Base-by-base conservation (phyloP, 2,329 filamentous ascomycete genomes). In the Rachicladosporium sp. region DNA sequence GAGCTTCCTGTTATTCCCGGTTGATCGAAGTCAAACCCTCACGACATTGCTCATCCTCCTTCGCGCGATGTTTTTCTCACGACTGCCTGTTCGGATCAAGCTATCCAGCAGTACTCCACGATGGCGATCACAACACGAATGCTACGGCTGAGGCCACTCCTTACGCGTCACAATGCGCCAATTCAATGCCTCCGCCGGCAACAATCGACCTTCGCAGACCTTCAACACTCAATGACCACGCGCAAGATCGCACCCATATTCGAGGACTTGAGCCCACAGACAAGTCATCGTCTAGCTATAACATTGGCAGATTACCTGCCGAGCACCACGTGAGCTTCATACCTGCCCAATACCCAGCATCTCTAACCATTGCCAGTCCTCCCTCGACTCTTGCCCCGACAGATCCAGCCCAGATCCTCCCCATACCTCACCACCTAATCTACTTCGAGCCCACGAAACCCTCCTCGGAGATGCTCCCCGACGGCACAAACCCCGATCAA, bases 401-500 rank as follows among this genome's bases (percentile, higher is more conserved):
- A 45, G 48, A 6, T 31, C 23, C 8, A 51, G 43, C 44, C 48
- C 41, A 40, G 53, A 53, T 29, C 10, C 62, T 81, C 5, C 77
- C 80, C 0, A 69, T 74, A 23, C 82, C 80, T 29, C 80, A 93
- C 57, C 87, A 95, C 59, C 70, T 94, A 29, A 76, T 89, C 47
- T 93, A 93, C 66, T 95, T 94, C 63, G 85, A 87, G 43, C 73
- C 82, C 8, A 73, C 77, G 46, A 66, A 80, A 11, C 67, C 73
- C 1, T 65, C 74, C 10, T 73, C 71, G 6, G 50, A 67, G 29
- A 73, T 96, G 33, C 71, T 86, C 11, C 67, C 76, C 1, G 91
- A 98, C 63, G 89, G 91, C 42, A 93, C 88, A 1, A 89, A 96
- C 57, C 67, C 74, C 4, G 68, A 80, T 38, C 86, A 94, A 55